Evolutionary conservation across 176 grass and related monocot species (phyloP), one percentile per base, ranked within the genome.

Genomic region (Rhynchospora tenuis): DNA sequence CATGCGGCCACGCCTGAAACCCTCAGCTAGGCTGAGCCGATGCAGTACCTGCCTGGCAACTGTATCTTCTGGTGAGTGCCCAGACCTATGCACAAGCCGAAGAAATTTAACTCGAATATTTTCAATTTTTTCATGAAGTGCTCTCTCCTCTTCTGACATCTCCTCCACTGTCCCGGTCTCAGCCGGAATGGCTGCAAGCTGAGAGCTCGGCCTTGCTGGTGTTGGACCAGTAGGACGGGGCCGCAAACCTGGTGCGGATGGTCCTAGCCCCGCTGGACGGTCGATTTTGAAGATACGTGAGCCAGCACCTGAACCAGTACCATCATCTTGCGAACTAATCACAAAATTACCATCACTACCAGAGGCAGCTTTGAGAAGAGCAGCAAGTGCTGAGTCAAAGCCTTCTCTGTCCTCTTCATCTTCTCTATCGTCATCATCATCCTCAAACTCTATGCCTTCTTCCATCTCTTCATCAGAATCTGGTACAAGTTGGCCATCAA

Each of bases 91-190:
- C 67, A 90, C 84, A 57, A 90, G 88, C 8, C 88, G 70, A 19
- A 90, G 63, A 51, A 82, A 82, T n/a, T 68, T 82, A 67, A 82
- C 61, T 19, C 80, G 59, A 68, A 82, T 82, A 65, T 15, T 67
- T 33, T 82, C 80, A 50, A 82, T 65, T 28, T 82, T 82, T 82
- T 82, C 93, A 19, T 93, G 93, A 67, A 99, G 80, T 33, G 87
- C 93, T 80, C 87, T 93, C 78, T 99, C 89, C 72, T 95, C 93
- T 86, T 91, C 88, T 7, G 79, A 89, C 91, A 93, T 87, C n/a
- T 91, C 90, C 29, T 90, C 85, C 61, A 65, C 61, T 82, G 43
- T 51, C 59, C 63, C 60, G 3, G 59, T 82, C 63, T 82, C 80
- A 73, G 83, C 83, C 83, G 85, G 89, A 7, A 93, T 84, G 70